These are phyloP conservation scores for Hypoxylon lienhwacheense DNA, from an alignment of 495 filamentous ascomycete genomes.

Conservation along the genomic window DNA sequence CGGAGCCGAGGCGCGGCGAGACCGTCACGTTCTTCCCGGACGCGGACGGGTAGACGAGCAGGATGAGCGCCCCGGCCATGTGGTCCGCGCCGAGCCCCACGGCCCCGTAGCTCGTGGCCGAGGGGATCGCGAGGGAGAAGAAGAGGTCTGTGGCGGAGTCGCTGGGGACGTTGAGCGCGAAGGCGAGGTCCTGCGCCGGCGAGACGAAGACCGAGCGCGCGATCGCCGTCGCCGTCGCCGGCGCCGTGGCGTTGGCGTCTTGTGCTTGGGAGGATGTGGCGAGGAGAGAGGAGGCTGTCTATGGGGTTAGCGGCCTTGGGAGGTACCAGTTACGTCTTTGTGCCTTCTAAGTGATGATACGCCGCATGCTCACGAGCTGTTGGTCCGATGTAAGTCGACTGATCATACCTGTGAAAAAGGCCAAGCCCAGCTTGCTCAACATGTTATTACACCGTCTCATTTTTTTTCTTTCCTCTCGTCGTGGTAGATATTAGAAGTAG, in stretches of 20 bases:
- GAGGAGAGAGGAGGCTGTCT: constrained; percentile 18
- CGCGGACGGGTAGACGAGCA: constrained; percentile 51
- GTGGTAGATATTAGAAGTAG: too few relatives aligned
- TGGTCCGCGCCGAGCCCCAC: constrained; percentile 53
- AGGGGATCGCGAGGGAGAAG: constrained; percentile 52
- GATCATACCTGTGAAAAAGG: constrained; percentile 14
- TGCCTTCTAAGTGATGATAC: too few relatives aligned
- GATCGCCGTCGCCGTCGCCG: constrained; percentile 13
- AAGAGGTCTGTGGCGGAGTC: constrained; percentile 47
- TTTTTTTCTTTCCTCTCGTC: too few relatives aligned
- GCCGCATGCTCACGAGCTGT: too few relatives aligned
- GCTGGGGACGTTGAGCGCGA: constrained; percentile 49
- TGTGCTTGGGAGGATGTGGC: constrained; percentile 18
- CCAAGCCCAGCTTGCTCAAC: constrained; percentile 29
- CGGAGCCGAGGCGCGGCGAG: constrained; percentile 48
- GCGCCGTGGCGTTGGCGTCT: constrained; percentile 9
- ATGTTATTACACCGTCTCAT: constrained; percentile 29
- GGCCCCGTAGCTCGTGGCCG: constrained; percentile 48
- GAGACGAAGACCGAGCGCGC: constrained; percentile 43
- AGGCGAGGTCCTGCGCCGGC: constrained; percentile 44
- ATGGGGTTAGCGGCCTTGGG: too few relatives aligned
- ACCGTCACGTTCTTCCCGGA: constrained; percentile 53
- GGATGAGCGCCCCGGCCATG: constrained; percentile 57
- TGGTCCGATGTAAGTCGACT: neutral
- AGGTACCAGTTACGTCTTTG: too few relatives aligned